These are phyloP conservation scores for Lactarius evosmus DNA, from an alignment of 768 basidiomycete species.

Conservation along the genomic window DNA sequence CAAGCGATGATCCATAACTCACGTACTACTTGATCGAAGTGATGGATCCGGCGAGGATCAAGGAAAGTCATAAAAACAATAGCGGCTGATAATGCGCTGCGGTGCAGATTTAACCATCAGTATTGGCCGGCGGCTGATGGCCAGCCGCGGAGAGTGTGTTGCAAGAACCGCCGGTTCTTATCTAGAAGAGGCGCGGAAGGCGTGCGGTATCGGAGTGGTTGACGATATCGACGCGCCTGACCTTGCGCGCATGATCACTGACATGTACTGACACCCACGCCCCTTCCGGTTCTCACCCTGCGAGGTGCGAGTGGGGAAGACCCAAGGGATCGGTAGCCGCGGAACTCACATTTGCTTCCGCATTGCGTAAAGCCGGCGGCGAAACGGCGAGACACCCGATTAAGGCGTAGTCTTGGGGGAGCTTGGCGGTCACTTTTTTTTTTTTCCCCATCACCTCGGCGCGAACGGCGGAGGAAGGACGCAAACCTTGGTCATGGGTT, in stretches of 20 bases:
- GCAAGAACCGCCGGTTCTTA: constrained; percentile 16
- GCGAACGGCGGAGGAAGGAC: constrained; percentile 11
- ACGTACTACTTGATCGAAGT: constrained; percentile 1
- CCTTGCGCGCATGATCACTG: not conserved
- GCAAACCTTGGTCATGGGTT: not conserved
- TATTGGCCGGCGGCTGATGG: constrained; percentile 13
- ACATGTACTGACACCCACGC: no score
- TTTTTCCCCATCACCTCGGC: constrained; percentile 9
- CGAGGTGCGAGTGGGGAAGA: not conserved
- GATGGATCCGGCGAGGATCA: constrained; percentile 14
- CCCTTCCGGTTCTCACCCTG: not conserved
- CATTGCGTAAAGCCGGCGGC: constrained; percentile 27
- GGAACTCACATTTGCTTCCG: constrained; percentile 12
- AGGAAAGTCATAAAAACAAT: not conserved
- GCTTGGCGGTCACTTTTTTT: not conserved
- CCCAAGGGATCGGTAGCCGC: constrained; percentile 5
- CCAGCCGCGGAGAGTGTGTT: constrained; percentile 13
- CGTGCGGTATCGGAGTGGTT: not conserved
- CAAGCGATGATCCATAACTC: not conserved
- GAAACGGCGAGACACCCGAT: constrained; percentile 13
- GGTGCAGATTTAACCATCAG: constrained; percentile 11
- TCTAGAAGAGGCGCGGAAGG: not conserved
- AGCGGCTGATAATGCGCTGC: not conserved
- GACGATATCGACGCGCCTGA: not conserved
- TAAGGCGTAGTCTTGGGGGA: not conserved